A percentile compares a stretch with the other conserved stretches of the same genome.
Evolutionary conservation across 805 yeast genomes (phyloP).

Genomic region (Metschnikowia dekortorum): DNA sequence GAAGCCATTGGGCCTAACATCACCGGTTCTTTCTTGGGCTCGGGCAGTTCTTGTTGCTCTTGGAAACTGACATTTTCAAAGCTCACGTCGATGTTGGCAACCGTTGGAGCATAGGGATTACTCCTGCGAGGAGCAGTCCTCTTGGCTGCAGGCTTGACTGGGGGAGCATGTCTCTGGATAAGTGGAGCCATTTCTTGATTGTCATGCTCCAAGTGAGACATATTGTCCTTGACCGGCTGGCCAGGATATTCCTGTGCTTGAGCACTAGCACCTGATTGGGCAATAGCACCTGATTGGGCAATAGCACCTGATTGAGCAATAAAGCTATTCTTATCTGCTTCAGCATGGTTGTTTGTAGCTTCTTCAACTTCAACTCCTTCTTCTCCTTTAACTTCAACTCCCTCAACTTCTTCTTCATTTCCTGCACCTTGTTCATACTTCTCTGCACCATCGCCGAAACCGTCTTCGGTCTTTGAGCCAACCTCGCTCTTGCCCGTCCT

Average conservation of each 20-base stretch:
- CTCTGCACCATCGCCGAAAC: neutral
- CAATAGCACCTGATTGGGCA: neutral
- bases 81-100: constrained; percentile 30
- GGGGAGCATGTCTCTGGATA: neutral
- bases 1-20: constrained; percentile 7
- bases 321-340: neutral
- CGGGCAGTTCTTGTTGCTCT: constrained; percentile 6
- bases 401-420: no score
- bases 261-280: no score
- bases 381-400: no score
- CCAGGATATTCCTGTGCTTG: no score
- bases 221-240: no score
- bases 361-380: neutral
- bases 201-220: neutral
- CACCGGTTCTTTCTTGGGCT: constrained; percentile 5
- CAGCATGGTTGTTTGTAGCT: neutral
- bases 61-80: constrained; percentile 22
- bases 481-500: neutral
- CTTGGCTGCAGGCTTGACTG: neutral
- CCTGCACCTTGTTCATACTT: no score
- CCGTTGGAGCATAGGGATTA: constrained; percentile 5
- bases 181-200: neutral
- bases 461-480: neutral
- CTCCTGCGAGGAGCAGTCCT: neutral
- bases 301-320: neutral